Evolutionary conservation across 2,329 filamentous ascomycete genomes (phyloP).

Genomic region (Aotearoamyces nothofagi): DNA sequence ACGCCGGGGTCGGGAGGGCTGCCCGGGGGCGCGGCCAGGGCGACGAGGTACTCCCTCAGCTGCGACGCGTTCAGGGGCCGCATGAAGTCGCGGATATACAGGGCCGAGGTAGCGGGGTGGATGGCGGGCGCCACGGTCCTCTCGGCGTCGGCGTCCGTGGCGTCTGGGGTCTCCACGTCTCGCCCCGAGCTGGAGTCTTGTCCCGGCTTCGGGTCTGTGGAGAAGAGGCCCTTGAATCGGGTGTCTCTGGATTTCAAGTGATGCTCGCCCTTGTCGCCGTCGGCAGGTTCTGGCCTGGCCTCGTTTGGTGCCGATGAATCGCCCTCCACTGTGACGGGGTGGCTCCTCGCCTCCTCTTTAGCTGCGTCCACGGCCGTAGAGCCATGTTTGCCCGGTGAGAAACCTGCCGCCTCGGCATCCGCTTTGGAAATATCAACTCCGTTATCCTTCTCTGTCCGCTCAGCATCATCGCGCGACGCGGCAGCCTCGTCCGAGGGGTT

Average conservation of each 20-base stretch:
- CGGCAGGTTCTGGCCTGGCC: not conserved
- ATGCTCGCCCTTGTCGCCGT: not conserved
- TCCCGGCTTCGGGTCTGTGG: not conserved
- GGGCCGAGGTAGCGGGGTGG: slow-evolving; percentile 57
- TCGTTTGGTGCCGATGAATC: not conserved
- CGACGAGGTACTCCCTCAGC: slow-evolving; percentile 53
- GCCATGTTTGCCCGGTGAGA: slow-evolving; percentile 2
- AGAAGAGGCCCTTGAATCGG: slow-evolving; percentile 31
- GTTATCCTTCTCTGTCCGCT: slow-evolving; percentile 14
- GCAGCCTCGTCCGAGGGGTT: slow-evolving; percentile 5
- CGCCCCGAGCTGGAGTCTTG: not conserved
- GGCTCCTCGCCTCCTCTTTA: slow-evolving; percentile 6
- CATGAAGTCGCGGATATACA: slow-evolving; percentile 88
- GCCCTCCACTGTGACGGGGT: not conserved
- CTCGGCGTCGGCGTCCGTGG: slow-evolving; percentile 11
- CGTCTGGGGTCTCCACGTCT: slow-evolving; percentile 2
- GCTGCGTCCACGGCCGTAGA: slow-evolving; percentile 7
- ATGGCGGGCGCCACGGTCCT: slow-evolving; percentile 35
- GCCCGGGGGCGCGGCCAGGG: slow-evolving; percentile 47
- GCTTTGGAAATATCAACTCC: slow-evolving; percentile 7
- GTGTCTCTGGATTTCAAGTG: slow-evolving; percentile 21
- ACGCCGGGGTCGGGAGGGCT: slow-evolving; percentile 34
- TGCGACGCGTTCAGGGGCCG: slow-evolving; percentile 59
- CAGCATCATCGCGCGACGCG: slow-evolving; percentile 8
- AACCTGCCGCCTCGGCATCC: slow-evolving; percentile 3